A percentile compares a stretch with the other conserved stretches of the same genome.
Evolutionary conservation across 2,329 filamentous ascomycete species (phyloP).

Genomic region (Chalara sp.): DNA sequence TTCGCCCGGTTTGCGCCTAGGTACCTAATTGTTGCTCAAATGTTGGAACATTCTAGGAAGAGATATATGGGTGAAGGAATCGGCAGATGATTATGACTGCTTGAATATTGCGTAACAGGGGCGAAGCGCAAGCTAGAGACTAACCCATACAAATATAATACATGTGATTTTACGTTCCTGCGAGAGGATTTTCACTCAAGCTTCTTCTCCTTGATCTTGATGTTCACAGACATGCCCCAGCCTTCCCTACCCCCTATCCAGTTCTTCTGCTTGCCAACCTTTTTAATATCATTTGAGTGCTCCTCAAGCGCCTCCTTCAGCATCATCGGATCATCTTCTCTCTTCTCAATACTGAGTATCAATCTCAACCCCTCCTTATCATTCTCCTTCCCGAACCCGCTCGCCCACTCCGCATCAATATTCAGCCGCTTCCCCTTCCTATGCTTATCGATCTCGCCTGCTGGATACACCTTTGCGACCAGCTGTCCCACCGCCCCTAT

Average conservation of each 20-base stretch:
- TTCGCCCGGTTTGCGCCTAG: too few relatives aligned
- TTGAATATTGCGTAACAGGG: too few relatives aligned
- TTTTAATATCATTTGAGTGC: slow-evolving; percentile 38
- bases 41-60: too few relatives aligned
- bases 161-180: too few relatives aligned
- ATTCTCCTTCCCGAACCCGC: slow-evolving; percentile 32
- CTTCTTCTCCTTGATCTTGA: slow-evolving; percentile 29
- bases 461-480: slow-evolving; percentile 53
- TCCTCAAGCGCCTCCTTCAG: slow-evolving; percentile 35
- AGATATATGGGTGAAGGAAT: too few relatives aligned
- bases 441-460: slow-evolving; percentile 38
- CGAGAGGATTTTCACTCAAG: neutral
- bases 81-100: too few relatives aligned
- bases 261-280: slow-evolving; percentile 54
- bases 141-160: too few relatives aligned
- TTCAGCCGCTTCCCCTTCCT: slow-evolving; percentile 31
- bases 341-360: slow-evolving; percentile 34
- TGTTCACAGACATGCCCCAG: slow-evolving; percentile 32
- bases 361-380: slow-evolving; percentile 36
- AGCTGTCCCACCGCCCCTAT: slow-evolving; percentile 53
- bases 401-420: slow-evolving; percentile 35
- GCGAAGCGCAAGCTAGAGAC: too few relatives aligned
- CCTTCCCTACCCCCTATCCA: slow-evolving; percentile 34
- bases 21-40: too few relatives aligned
- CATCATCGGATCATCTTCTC: slow-evolving; percentile 30